A percentile compares a stretch with the other conserved stretches of the same genome.
phyloP scores from a whole-genome alignment of 768 basidiomycete species.

The Sporobolomyces roseus region DNA sequence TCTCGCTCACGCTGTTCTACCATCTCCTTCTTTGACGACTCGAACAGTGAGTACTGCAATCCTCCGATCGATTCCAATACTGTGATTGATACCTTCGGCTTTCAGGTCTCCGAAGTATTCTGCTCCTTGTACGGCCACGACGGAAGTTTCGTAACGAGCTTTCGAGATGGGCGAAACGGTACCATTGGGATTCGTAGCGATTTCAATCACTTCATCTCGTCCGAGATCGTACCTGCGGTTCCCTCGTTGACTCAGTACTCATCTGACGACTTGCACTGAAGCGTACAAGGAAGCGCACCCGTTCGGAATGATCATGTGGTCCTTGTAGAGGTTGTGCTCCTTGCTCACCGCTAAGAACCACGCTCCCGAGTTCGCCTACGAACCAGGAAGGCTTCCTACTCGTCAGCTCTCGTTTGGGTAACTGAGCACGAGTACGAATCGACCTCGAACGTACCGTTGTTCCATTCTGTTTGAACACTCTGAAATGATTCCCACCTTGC shows the following conservation, averaged over 20 bases:
- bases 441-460: too few species aligned
- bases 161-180: slow-evolving; percentile 6
- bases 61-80: slow-evolving; percentile 1
- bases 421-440: too few species aligned
- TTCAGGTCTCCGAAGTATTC: neutral
- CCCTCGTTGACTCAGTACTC: neutral
- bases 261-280: neutral
- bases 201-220: neutral
- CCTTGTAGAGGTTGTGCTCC: slow-evolving; percentile 51
- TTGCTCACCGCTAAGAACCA: slow-evolving; percentile 82
- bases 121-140: neutral
- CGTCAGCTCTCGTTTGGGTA: too few species aligned
- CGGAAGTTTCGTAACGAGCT: neutral
- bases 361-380: slow-evolving; percentile 65
- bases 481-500: slow-evolving; percentile 78
- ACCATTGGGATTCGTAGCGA: neutral
- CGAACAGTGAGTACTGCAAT: slow-evolving; percentile 3
- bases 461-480: slow-evolving; percentile 83
- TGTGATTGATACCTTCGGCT: slow-evolving; percentile 2
- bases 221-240: slow-evolving; percentile 4
- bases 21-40: slow-evolving; percentile 7
- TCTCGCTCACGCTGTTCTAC: slow-evolving; percentile 2
- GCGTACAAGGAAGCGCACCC: slow-evolving; percentile 53
- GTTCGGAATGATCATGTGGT: slow-evolving; percentile 67
- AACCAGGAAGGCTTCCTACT: too few species aligned